Base-by-base conservation (phyloP, 179 eudicot species). In the Spergularia azorica region DNA sequence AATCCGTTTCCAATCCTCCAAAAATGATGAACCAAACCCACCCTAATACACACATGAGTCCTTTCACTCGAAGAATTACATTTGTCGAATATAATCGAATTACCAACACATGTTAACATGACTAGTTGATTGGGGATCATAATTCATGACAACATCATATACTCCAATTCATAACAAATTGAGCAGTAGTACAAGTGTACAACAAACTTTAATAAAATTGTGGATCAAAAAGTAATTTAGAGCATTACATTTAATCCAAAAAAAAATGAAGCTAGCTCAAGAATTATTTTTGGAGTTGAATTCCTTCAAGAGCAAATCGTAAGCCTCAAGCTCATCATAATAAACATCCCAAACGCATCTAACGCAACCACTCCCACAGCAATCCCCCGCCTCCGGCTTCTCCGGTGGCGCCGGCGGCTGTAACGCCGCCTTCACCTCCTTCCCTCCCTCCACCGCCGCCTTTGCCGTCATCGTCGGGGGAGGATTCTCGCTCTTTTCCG, bases 271-370 rank as follows among this genome's bases (percentile, higher is more conserved):
- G 46, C 2, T 3, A 59, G 16, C 32, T 57, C 59, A 71, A 13
- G 66, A 56, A 32, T 11, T 11, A 8, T 72, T 58, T 4, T 56
- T 51, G 21, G 74, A 72, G 13, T 78, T 41, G 36, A 48, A 79
- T 36, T 85, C 65, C 59, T 83, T 46, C 17, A 79, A 38, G 3
- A 85, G 77, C 69, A 73, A 63, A 75, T 92, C 74, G 79, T 92
- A 94, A 38, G 72, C 90, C 4, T 92, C 98, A 43, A 94, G 92
- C 76, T 92, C 96, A 8, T 90, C 98, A 64, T 91, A 91, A 70
- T 94, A 94, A 16, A 91, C 72, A 76, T 94, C 98, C 98, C 98
- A 94, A 14, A 94, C 96, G 79, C 97, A 94, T 46, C 92, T 82
- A 6, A 90, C 96, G 51, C 98, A 94, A 0, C 98, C 98, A 74